Percentiles rank a stretch among this genome's conserved stretches.
Evolutionary conservation across 169 alveolate genomes (phyloP).

Genomic region (Eimeria sp.): DNA sequence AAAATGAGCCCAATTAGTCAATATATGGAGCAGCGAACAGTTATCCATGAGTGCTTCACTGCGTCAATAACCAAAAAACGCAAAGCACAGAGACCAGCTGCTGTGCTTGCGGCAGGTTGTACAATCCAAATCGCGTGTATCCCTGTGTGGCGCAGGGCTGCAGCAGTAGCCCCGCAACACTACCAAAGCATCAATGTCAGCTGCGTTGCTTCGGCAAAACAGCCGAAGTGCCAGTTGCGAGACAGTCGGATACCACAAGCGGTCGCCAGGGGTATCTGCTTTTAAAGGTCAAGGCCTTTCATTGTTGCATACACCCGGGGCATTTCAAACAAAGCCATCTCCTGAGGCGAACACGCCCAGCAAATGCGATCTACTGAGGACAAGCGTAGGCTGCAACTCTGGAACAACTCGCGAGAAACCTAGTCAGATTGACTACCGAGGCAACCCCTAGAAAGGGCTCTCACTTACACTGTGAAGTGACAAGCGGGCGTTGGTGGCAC

Average conservation of each 20-base stretch:
- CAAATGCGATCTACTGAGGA: background rate
- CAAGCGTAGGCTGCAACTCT: background rate
- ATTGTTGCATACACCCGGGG: conserved; percentile 77
- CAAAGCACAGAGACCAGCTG: background rate
- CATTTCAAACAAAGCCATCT: conserved; percentile 77
- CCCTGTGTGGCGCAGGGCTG: conserved; percentile 24
- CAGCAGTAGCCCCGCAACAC: conserved; percentile 17
- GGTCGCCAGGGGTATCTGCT: background rate
- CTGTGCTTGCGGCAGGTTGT: background rate
- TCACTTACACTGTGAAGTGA: conserved; percentile 71
- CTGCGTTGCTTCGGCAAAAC: background rate
- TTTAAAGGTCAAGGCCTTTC: conserved; percentile 67
- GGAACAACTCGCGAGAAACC: background rate
- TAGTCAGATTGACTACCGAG: background rate
- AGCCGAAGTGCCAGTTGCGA: background rate
- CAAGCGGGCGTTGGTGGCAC: conserved; percentile 74
- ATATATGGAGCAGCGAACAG: conserved; percentile 4
- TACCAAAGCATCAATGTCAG: background rate
- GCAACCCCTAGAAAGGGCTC: background rate
- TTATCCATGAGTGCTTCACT: conserved; percentile 1
- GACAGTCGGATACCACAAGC: background rate
- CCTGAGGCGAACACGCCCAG: conserved; percentile 27
- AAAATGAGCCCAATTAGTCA: background rate
- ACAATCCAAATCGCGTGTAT: background rate
- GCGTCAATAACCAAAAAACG: conserved; percentile 23